Percentiles rank a stretch among this genome's conserved stretches.
Evolutionary conservation across 257 asterid genomes (phyloP).

Genomic region (Prunella vulgaris): DNA sequence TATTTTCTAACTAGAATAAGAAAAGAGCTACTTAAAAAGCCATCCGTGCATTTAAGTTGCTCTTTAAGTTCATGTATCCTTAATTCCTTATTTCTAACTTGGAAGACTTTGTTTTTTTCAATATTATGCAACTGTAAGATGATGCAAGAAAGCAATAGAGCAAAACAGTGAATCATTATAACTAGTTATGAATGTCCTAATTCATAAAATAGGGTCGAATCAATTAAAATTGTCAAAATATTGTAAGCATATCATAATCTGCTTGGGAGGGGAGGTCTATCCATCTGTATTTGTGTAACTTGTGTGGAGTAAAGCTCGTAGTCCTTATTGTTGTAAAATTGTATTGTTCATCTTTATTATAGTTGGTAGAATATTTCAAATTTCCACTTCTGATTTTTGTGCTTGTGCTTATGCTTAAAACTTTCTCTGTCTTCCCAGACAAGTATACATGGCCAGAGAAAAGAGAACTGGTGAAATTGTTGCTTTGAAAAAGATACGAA

Average conservation of each 20-base stretch:
- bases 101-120: not conserved
- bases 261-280: constrained; percentile 8
- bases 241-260: not conserved
- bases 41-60: not conserved
- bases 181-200: not conserved
- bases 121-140: not conserved
- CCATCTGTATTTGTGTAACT: constrained; percentile 1
- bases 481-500: constrained; percentile 91
- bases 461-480: constrained; percentile 82
- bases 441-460: constrained; percentile 90
- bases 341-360: not conserved
- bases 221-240: not conserved
- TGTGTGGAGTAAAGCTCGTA: not conserved
- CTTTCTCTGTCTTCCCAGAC: constrained; percentile 43
- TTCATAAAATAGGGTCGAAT: not conserved
- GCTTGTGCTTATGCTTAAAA: not conserved
- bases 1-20: not conserved
- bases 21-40: not conserved
- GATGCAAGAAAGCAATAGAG: not conserved
- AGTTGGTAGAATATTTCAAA: not conserved
- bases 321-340: not conserved
- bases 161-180: not conserved
- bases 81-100: not conserved
- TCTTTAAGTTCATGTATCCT: not conserved
- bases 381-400: not conserved